A percentile compares a stretch with the other conserved stretches of the same genome.
Evolutionary conservation across 495 filamentous ascomycete genomes (phyloP).

Genomic region (Copromyces sp.): DNA sequence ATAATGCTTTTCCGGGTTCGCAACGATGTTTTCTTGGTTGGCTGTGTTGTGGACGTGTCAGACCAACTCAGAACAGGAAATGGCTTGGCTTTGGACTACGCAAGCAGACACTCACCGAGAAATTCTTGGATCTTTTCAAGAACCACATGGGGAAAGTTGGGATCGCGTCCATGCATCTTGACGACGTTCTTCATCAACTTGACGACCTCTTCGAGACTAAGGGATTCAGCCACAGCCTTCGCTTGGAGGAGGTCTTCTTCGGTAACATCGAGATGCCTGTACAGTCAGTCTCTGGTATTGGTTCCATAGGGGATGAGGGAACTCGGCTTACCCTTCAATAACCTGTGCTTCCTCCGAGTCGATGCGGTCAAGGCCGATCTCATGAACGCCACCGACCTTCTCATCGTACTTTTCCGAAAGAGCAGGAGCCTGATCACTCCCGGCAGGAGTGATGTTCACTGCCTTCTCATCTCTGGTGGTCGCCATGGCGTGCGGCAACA

Average conservation of each 20-base stretch:
- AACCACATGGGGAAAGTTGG: conserved; percentile 20
- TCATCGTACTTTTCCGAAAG: neutral
- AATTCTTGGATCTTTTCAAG: conserved; percentile 20
- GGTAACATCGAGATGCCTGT: conserved; percentile 16
- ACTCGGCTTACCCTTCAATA: neutral
- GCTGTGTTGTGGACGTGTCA: conserved; percentile 8
- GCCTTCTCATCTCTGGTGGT: neutral
- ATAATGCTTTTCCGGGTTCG: conserved; percentile 27
- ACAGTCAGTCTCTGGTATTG: neutral
- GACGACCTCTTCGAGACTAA: conserved; percentile 17
- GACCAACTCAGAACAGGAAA: neutral
- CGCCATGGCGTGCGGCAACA: neutral
- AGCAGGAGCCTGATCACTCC: neutral
- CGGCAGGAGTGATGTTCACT: neutral
- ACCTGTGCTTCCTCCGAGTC: neutral
- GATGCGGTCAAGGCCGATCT: neutral
- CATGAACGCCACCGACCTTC: neutral
- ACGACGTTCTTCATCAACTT: conserved; percentile 19
- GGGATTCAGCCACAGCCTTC: conserved; percentile 13
- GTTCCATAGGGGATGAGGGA: neutral
- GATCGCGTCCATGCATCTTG: conserved; percentile 20
- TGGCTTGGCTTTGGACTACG: neutral
- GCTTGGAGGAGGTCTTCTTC: conserved; percentile 22
- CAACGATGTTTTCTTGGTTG: conserved; percentile 24
- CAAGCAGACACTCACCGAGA: conserved; percentile 1